Percentiles rank a stretch among this genome's conserved stretches.
Conservation (phyloP, 805 yeast genomes). For the Kluyveromyces nonfermentans region DNA sequence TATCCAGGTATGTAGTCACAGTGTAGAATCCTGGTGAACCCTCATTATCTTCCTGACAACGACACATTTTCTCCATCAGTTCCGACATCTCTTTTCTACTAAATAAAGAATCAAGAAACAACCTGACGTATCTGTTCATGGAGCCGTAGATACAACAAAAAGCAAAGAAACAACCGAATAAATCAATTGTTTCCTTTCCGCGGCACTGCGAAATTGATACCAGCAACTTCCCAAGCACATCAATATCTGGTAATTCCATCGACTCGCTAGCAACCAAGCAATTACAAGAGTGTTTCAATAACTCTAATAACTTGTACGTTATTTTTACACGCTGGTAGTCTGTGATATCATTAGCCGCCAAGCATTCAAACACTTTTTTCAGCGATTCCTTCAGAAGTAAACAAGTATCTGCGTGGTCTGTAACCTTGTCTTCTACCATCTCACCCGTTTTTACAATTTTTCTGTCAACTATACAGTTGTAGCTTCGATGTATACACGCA, state of each 20-base stretch:
- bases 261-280: neutral
- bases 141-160: constrained; percentile 14
- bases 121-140: neutral
- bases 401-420: neutral
- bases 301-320: neutral
- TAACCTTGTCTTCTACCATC: too few species aligned
- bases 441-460: too few species aligned
- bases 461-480: too few species aligned
- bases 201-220: neutral
- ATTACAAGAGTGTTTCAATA: neutral
- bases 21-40: constrained; percentile 16
- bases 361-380: neutral
- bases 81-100: neutral
- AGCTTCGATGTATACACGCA: too few species aligned
- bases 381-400: neutral
- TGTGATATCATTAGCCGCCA: constrained; percentile 2
- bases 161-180: constrained; percentile 15
- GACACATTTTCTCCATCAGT: neutral
- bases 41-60: neutral
- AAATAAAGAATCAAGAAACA: neutral
- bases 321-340: neutral
- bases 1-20: constrained; percentile 11
- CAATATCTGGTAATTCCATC: neutral
- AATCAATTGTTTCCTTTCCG: constrained; percentile 4
- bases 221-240: neutral